Evolutionary conservation across 371 early-diverging fungal species (phyloP).

Genomic region (Nematocida sp.): DNA sequence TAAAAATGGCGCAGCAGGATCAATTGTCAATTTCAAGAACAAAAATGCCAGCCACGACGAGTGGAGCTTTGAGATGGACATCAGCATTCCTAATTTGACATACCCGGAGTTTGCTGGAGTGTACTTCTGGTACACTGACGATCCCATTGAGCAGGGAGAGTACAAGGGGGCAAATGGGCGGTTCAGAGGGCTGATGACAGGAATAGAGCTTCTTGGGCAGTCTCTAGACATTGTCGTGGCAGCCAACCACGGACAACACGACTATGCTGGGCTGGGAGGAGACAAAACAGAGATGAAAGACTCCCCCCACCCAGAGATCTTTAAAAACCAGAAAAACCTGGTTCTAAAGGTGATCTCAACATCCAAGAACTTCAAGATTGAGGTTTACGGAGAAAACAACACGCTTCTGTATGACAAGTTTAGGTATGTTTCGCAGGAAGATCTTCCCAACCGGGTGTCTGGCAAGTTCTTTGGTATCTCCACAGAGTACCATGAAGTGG

Average conservation of each 20-base stretch:
- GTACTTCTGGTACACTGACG: constrained; percentile 65
- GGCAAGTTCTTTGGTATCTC: constrained; percentile 63
- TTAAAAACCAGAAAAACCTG: constrained; percentile 58
- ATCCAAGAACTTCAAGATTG: constrained; percentile 64
- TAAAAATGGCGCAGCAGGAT: constrained; percentile 49
- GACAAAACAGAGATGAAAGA: constrained; percentile 58
- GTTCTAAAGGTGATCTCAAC: constrained; percentile 64
- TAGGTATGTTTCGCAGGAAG: constrained; percentile 49
- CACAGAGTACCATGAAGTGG: constrained; percentile 55
- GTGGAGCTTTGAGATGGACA: constrained; percentile 60
- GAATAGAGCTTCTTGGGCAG: constrained; percentile 62
- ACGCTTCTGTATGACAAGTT: constrained; percentile 63
- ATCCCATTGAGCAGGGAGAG: constrained; percentile 51
- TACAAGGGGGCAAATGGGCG: constrained; percentile 56
- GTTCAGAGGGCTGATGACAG: constrained; percentile 64
- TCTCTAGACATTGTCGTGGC: constrained; percentile 56
- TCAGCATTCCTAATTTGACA: constrained; percentile 52
- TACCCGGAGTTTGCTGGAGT: constrained; percentile 60
- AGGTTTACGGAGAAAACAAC: constrained; percentile 60
- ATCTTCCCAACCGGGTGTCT: constrained; percentile 37
- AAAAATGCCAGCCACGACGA: constrained; percentile 58
- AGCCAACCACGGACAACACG: constrained; percentile 58
- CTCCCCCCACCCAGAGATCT: constrained; percentile 58
- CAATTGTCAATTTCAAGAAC: constrained; percentile 56
- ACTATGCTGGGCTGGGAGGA: constrained; percentile 19